Evolutionary conservation across 2,329 filamentous ascomycete genomes (phyloP).

Genomic region (Trichophyton benhamiae): DNA sequence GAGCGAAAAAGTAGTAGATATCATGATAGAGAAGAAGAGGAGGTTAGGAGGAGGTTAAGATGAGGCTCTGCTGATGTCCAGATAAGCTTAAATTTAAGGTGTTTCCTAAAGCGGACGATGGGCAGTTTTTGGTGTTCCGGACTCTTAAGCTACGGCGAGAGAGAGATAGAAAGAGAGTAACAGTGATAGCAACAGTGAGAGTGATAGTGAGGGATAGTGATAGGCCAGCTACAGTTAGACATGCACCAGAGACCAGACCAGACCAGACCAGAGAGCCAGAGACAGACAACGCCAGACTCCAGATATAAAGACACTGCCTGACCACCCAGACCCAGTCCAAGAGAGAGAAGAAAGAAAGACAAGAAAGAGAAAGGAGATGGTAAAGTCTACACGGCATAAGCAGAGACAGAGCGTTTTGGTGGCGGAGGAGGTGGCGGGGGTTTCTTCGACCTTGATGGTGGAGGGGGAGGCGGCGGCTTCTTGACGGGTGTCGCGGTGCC

Average conservation of each 20-base stretch:
- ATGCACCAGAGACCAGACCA: too few relatives aligned
- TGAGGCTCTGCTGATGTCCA: background rate
- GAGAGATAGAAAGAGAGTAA: too few relatives aligned
- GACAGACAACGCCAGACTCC: too few relatives aligned
- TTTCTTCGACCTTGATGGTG: constrained; percentile 52
- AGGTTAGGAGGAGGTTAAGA: background rate
- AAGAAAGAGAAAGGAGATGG: background rate
- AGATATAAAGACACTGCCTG: background rate
- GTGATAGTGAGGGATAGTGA: too few relatives aligned
- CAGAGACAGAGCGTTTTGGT: background rate
- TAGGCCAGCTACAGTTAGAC: too few relatives aligned
- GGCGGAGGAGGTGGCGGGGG: constrained; percentile 52
- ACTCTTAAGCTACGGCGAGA: too few relatives aligned
- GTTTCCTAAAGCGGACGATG: background rate
- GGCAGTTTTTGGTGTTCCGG: too few relatives aligned
- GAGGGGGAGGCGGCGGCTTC: constrained; percentile 51
- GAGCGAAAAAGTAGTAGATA: background rate
- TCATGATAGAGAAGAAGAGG: background rate
- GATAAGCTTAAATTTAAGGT: background rate
- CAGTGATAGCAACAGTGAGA: too few relatives aligned
- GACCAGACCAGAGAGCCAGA: too few relatives aligned
- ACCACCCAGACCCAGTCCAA: background rate
- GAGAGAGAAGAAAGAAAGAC: background rate
- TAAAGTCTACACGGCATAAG: background rate
- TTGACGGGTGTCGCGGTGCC: constrained; percentile 24